These are phyloP conservation scores for Wilhelminamyces savonicus DNA, from an alignment of 805 yeast genomes.

Conservation along the genomic window DNA sequence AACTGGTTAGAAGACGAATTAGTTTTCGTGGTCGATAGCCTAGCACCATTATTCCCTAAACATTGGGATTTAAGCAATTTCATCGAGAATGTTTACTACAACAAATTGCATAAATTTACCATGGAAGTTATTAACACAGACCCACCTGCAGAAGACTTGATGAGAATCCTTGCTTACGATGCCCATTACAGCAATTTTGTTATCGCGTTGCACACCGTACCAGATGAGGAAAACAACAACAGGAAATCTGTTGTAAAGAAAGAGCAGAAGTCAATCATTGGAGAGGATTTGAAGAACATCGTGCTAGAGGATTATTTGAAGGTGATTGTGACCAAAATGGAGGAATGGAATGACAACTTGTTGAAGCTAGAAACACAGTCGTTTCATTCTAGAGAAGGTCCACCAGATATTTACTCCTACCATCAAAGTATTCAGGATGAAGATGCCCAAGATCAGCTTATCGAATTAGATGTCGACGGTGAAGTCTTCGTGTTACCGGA, in stretches of 20 bases:
- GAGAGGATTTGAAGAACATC: conserved; percentile 65
- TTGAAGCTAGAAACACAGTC: conserved; percentile 58
- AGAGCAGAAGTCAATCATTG: conserved; percentile 49
- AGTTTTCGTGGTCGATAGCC: conserved; percentile 52
- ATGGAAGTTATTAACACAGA: conserved; percentile 58
- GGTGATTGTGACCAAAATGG: conserved; percentile 65
- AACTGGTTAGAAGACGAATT: conserved; percentile 85
- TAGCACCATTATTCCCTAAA: conserved; percentile 56
- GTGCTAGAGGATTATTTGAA: conserved; percentile 74
- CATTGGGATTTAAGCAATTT: conserved; percentile 68
- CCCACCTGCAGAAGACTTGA: conserved; percentile 72
- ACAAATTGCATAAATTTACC: conserved; percentile 57
- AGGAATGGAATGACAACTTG: conserved; percentile 77
- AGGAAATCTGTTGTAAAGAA: conserved; percentile 24
- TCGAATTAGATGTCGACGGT: conserved; percentile 32
- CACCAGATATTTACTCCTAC: conserved; percentile 72
- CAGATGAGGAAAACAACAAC: conserved; percentile 8
- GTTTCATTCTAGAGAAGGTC: conserved; percentile 57
- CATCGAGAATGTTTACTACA: conserved; percentile 61
- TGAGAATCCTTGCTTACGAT: conserved; percentile 73
- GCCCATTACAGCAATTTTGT: conserved; percentile 47
- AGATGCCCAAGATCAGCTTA: conserved; percentile 27
- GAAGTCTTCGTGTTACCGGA: conserved; percentile 62
- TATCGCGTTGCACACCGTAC: conserved; percentile 15
- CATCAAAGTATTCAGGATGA: conserved; percentile 34